Conservation (phyloP, 192 early-diverging fungal species). For the Backusella parvicylindrica region DNA sequence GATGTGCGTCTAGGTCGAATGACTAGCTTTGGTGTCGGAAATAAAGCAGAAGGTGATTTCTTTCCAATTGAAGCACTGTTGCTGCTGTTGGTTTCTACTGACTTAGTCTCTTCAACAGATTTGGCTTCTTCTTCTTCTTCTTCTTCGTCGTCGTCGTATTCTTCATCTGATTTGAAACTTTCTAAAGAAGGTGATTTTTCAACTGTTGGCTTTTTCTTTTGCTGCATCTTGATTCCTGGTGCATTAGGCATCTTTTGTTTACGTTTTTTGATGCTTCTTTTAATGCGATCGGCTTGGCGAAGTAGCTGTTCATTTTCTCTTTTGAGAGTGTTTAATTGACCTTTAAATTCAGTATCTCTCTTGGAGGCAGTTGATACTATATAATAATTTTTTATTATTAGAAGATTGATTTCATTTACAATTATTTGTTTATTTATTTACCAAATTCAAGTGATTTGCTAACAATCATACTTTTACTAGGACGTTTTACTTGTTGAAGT, state of each 20-base stretch:
- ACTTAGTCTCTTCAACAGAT: background rate
- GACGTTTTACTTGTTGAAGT: conserved; percentile 65
- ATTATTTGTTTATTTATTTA: conserved; percentile 16
- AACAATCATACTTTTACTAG: conserved; percentile 79
- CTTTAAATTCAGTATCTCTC: conserved; percentile 4
- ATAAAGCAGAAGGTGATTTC: background rate
- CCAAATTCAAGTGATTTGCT: conserved; percentile 75
- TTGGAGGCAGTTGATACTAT: conserved; percentile 9
- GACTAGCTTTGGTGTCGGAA: background rate
- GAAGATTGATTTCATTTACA: background rate
- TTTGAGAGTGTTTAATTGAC: background rate
- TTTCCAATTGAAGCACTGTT: background rate
- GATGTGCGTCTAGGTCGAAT: background rate
- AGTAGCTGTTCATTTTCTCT: conserved; percentile 6
- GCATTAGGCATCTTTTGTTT: background rate
- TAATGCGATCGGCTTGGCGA: conserved; percentile 4
- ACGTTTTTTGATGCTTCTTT: background rate
- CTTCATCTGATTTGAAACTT: background rate
- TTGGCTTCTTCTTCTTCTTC: background rate
- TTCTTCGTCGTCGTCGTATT: background rate
- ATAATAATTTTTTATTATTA: background rate
- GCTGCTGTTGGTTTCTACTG: background rate
- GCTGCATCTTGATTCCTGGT: background rate
- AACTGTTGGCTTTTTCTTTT: background rate
- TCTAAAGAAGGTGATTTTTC: background rate